Percentiles rank a stretch among this genome's conserved stretches.
phyloP scores from a whole-genome alignment of 2,329 filamentous ascomycete genomes.

The Sporothrix phasma region DNA sequence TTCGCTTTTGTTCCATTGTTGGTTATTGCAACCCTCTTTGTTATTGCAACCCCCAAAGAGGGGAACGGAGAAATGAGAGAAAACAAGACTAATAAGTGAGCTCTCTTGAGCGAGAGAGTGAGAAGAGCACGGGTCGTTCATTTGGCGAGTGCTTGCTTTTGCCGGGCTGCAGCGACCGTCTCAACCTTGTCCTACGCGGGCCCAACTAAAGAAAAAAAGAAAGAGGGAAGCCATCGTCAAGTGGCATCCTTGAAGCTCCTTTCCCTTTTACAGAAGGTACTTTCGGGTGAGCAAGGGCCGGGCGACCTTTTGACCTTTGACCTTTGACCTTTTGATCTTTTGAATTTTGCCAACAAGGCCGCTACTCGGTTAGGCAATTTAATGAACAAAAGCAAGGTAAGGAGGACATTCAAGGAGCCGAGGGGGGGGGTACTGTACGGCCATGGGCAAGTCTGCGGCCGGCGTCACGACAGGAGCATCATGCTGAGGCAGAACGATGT shows the following conservation, averaged over 20 bases:
- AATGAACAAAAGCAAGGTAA: neutral
- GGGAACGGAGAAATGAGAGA: neutral
- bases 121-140: neutral
- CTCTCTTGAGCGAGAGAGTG: neutral
- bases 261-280: neutral
- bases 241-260: neutral
- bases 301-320: no score
- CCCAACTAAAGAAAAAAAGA: neutral
- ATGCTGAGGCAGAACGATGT: neutral
- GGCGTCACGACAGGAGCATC: slow-evolving; percentile 1
- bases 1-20: no score
- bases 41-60: slow-evolving; percentile 4
- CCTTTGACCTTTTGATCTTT: no score
- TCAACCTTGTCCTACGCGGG: slow-evolving; percentile 5
- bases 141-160: neutral
- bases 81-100: neutral
- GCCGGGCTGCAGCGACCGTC: neutral
- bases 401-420: neutral
- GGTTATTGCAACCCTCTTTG: no score
- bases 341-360: neutral
- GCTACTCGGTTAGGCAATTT: neutral
- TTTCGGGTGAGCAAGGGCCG: neutral
- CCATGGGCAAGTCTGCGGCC: neutral
- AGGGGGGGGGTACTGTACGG: neutral
- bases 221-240: neutral